Base-by-base conservation (phyloP, 2,329 filamentous ascomycete genomes). In the Trichocomaceae sp. region DNA sequence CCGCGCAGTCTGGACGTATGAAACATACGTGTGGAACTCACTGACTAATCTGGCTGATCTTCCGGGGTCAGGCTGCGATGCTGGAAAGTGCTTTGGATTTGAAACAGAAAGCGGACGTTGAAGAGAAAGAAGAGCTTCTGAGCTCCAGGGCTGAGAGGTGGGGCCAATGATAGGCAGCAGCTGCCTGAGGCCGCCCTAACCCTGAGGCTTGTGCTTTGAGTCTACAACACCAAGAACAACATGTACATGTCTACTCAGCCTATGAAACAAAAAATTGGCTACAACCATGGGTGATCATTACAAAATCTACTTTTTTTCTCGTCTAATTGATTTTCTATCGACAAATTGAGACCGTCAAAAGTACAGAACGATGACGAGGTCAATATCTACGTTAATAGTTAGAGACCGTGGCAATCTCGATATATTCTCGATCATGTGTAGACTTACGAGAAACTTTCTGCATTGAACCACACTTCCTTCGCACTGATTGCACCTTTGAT, bases 371-470 rank as follows among this genome's bases (percentile, higher is more conserved):
- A 10, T n/a, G 50, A 62, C 61, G 8, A 29, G 46, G 29, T 26
- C 22, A 54, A 37, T 19, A 31, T 47, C 39, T 47, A 31, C 13
- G n/a, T 47, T 47, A 23, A 45, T 8, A 23, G 19, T 47, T 29
- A 47, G n/a, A 26, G 17, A 20, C 26, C n/a, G 44, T 23, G 7
- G 3, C 13, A 6, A 9, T 8, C 5, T 26, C 7, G 19, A 39
- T 49, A 12, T 46, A 2, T 2, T 29, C 5, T 17, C n/a, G 29
- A 44, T 33, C 7, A 26, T 26, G 7, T 7, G 4, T 26, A 7
- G 29, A 72, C 73, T 72, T 62, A 77, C 58, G 69, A 72, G 58
- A 79, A 79, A 52, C 74, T 69, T 63, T 79, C 77, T 20, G 71
- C 69, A 63, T 79, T 76, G 54, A 79, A 58, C 63, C 75, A 77